Conservation (phyloP, 306 rosid species). For the Inga laurina region DNA sequence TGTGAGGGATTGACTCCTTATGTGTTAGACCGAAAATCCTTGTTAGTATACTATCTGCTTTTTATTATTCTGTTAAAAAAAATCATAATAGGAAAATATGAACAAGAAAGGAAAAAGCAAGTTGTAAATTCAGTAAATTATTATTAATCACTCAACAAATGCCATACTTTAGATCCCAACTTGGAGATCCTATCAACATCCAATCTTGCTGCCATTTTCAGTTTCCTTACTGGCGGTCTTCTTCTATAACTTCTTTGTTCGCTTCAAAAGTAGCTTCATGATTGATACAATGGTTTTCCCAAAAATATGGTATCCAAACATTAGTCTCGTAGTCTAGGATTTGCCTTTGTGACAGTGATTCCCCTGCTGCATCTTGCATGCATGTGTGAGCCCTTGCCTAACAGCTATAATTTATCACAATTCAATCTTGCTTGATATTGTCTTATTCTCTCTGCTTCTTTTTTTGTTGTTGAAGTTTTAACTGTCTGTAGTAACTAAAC, state of each 20-base stretch:
- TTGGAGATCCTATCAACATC: not conserved
- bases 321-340: too few species aligned
- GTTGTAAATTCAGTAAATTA: too few species aligned
- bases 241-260: not conserved
- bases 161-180: not conserved
- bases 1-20: too few species aligned
- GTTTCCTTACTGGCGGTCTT: not conserved
- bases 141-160: not conserved
- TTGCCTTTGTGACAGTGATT: not conserved
- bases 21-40: too few species aligned
- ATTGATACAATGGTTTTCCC: too few species aligned
- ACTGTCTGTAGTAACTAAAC: not conserved
- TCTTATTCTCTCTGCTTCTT: too few species aligned
- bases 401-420: too few species aligned
- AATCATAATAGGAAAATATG: too few species aligned
- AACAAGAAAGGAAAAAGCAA: too few species aligned
- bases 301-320: too few species aligned
- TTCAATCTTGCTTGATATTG: not conserved
- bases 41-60: too few species aligned
- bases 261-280: not conserved
- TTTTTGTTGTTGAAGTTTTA: not conserved
- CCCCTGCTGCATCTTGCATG: not conserved
- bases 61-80: too few species aligned
- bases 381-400: not conserved
- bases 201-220: not conserved